Evolutionary conservation across 73 alveolate species (phyloP).

Genomic region (Paramecium biaurelia): DNA sequence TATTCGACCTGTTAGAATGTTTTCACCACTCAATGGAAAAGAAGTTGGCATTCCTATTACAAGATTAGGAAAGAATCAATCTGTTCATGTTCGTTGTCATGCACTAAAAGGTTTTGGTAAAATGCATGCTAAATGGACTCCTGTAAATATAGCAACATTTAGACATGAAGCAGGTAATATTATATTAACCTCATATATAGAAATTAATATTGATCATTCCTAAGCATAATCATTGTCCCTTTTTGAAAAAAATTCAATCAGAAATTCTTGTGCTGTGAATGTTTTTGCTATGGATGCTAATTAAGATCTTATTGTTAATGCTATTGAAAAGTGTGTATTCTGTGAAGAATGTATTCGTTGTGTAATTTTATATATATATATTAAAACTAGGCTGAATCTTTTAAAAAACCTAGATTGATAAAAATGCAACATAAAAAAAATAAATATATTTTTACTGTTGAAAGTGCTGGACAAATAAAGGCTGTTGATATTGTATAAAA

Average conservation of each 20-base stretch:
- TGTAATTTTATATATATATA: background rate
- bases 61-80: constrained; percentile 87
- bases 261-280: constrained; percentile 69
- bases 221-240: background rate
- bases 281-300: constrained; percentile 67
- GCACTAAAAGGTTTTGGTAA: constrained; percentile 95
- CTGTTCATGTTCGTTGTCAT: constrained; percentile 84
- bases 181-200: constrained; percentile 49
- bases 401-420: constrained; percentile 78
- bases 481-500: constrained; percentile 85
- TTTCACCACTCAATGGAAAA: constrained; percentile 77
- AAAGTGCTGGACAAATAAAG: constrained; percentile 87
- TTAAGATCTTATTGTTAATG: constrained; percentile 73
- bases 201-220: background rate
- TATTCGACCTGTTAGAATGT: constrained; percentile 52
- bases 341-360: constrained; percentile 78
- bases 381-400: constrained; percentile 55
- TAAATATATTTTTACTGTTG: constrained; percentile 86
- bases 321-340: constrained; percentile 72
- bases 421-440: constrained; percentile 85
- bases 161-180: constrained; percentile 83
- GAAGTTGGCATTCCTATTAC: constrained; percentile 88
- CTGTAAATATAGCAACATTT: constrained; percentile 86
- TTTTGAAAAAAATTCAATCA: constrained; percentile 72
- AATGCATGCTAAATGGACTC: constrained; percentile 96